phyloP scores from a whole-genome alignment of 2,329 filamentous ascomycete genomes.

The Aplosporella prunicola region DNA sequence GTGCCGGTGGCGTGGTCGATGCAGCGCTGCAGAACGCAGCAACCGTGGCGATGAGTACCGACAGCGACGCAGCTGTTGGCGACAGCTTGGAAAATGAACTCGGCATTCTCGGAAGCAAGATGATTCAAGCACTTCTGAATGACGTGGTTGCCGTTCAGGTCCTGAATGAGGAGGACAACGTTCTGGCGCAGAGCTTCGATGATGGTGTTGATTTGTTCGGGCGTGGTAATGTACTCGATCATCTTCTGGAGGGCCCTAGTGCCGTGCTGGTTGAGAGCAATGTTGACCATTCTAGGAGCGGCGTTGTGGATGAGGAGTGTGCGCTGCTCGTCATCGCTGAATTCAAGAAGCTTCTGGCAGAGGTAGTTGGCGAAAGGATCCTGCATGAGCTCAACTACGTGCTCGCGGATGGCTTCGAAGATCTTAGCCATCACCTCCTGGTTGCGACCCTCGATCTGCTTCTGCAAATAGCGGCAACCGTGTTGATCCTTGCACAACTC shows the following conservation, averaged over 20 bases:
- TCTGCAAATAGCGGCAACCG: constrained; percentile 91
- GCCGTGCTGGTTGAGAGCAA: constrained; percentile 94
- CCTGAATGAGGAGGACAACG: constrained; percentile 91
- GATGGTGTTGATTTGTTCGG: constrained; percentile 74
- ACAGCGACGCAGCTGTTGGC: constrained; percentile 79
- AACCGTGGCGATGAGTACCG: constrained; percentile 93
- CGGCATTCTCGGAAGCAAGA: constrained; percentile 69
- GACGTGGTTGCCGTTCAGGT: constrained; percentile 96
- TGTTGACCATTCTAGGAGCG: constrained; percentile 75
- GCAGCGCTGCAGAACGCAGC: constrained; percentile 94
- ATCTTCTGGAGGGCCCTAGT: constrained; percentile 97
- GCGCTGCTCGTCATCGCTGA: constrained; percentile 88
- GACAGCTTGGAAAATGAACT: constrained; percentile 96
- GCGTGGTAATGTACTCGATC: constrained; percentile 91
- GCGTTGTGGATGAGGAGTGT: constrained; percentile 88
- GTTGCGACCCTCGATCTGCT: constrained; percentile 87
- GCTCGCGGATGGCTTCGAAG: constrained; percentile 84
- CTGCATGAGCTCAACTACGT: constrained; percentile 90
- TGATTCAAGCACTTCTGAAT: constrained; percentile 99
- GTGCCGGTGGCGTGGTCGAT: constrained; percentile 90
- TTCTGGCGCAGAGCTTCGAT: constrained; percentile 72
- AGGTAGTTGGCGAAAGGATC: constrained; percentile 99
- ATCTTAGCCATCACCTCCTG: constrained; percentile 82
- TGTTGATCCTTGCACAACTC: constrained; percentile 94
- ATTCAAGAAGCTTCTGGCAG: constrained; percentile 96